Evolutionary conservation across 176 grass and related monocot species (phyloP).

Genomic region (Hyparrhenia diplandra): DNA sequence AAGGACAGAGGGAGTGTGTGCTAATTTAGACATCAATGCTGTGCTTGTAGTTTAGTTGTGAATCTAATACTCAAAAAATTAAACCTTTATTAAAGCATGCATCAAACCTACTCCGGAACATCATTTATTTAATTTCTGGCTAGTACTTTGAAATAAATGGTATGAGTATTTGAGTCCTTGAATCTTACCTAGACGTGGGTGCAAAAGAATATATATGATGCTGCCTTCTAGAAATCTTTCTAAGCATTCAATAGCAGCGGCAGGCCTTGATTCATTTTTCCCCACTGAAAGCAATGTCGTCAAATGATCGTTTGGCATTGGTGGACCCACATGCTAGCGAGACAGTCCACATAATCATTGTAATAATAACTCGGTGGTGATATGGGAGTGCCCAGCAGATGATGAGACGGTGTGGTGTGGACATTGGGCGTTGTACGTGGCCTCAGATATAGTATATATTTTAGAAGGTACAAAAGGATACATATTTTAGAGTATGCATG

Average conservation of each 20-base stretch:
- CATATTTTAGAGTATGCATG: no score
- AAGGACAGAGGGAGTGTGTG: no score
- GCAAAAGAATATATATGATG: no score
- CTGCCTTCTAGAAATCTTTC: background rate
- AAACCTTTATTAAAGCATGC: no score
- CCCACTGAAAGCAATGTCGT: background rate
- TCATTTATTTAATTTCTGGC: no score
- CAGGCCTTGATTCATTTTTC: background rate
- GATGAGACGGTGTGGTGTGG: background rate
- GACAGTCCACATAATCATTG: background rate
- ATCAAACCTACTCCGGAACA: no score
- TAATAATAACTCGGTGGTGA: background rate
- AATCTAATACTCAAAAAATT: no score
- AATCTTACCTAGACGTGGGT: no score
- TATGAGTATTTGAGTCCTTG: no score
- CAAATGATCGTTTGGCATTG: background rate
- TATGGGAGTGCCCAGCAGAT: background rate
- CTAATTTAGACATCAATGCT: no score
- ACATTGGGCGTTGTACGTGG: background rate
- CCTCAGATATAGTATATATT: background rate
- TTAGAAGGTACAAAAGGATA: background rate
- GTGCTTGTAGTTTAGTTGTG: no score
- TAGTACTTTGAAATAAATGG: no score
- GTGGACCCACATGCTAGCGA: background rate
- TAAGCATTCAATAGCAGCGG: background rate